Percentiles rank a stretch among this genome's conserved stretches.
These are phyloP conservation scores for Grosmannia clavigera DNA, from an alignment of 2,329 filamentous ascomycete genomes.

Conservation along the genomic window DNA sequence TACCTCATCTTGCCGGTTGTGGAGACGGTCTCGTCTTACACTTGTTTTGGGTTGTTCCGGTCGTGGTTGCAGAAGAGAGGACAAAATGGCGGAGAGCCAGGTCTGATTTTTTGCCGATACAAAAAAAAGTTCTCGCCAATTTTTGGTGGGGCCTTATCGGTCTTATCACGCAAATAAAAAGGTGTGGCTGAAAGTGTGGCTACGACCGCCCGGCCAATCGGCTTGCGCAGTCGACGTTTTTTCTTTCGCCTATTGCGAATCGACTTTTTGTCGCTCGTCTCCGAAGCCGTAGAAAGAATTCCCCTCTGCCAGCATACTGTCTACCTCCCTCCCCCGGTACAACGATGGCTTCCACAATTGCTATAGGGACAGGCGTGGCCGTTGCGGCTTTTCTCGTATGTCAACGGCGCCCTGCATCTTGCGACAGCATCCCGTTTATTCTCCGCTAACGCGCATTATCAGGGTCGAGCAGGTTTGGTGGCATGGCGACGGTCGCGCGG, in stretches of 20 bases:
- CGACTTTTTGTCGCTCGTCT: not conserved
- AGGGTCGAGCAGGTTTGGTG: conserved; percentile 88
- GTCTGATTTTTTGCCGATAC: conserved; percentile 6
- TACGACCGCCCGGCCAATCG: not conserved
- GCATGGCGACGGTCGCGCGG: conserved; percentile 74
- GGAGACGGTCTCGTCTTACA: not conserved
- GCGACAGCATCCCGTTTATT: not conserved
- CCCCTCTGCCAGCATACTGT: conserved; percentile 7
- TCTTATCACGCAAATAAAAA: conserved; percentile 4
- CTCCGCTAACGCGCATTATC: conserved; percentile 9
- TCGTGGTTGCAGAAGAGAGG: not conserved
- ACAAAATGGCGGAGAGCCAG: conserved; percentile 10
- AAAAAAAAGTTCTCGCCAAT: conserved; percentile 6
- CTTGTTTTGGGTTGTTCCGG: not conserved
- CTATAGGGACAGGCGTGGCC: conserved; percentile 48
- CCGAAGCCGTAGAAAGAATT: not conserved
- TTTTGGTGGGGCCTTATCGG: conserved; percentile 12
- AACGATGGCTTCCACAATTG: conserved; percentile 45
- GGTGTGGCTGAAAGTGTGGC: conserved; percentile 4
- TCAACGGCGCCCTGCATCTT: not conserved
- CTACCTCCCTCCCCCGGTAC: not conserved
- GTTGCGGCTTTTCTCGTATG: conserved; percentile 52
- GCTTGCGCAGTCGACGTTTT: not conserved
- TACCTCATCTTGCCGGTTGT: conserved; percentile 9
- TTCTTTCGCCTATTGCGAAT: not conserved